A percentile compares a stretch with the other conserved stretches of the same genome.
These are phyloP conservation scores for Vaccinium darrowii DNA, from an alignment of 148 eudicot genomes.

Conservation along the genomic window DNA sequence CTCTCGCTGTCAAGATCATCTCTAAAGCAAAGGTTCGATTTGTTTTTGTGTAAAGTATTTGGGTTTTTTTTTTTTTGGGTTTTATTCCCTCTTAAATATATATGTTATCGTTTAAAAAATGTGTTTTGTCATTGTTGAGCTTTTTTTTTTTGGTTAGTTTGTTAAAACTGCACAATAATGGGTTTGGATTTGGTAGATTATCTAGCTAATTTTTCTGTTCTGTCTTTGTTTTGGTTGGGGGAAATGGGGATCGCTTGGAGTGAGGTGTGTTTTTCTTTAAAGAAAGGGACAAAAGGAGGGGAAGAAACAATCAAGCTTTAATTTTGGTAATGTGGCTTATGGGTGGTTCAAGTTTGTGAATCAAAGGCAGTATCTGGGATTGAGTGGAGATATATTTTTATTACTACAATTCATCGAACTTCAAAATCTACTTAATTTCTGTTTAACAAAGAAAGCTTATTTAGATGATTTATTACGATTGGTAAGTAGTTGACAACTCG, in stretches of 20 bases:
- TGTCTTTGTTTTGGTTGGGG: background rate
- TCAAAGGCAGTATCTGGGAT: background rate
- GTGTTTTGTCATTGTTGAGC: background rate
- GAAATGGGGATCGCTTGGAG: background rate
- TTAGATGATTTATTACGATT: background rate
- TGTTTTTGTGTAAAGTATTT: too few relatives aligned
- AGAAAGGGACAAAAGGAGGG: background rate
- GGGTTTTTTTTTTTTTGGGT: too few relatives aligned
- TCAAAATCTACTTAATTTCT: background rate
- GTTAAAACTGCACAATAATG: background rate
- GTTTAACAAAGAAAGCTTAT: background rate
- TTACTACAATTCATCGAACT: background rate
- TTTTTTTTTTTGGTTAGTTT: too few relatives aligned
- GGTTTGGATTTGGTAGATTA: background rate
- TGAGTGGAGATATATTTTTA: background rate
- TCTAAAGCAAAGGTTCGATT: slow-evolving; percentile 56
- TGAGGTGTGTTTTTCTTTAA: background rate
- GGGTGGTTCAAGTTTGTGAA: background rate
- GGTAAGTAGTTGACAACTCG: background rate
- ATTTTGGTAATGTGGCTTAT: background rate
- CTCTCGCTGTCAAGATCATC: slow-evolving; percentile 69
- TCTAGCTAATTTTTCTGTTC: background rate
- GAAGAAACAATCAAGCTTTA: background rate
- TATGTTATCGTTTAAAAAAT: too few relatives aligned
- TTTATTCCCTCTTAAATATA: too few relatives aligned